Conservation (phyloP, 2,329 filamentous ascomycete genomes). For the Fusarium sp. region DNA sequence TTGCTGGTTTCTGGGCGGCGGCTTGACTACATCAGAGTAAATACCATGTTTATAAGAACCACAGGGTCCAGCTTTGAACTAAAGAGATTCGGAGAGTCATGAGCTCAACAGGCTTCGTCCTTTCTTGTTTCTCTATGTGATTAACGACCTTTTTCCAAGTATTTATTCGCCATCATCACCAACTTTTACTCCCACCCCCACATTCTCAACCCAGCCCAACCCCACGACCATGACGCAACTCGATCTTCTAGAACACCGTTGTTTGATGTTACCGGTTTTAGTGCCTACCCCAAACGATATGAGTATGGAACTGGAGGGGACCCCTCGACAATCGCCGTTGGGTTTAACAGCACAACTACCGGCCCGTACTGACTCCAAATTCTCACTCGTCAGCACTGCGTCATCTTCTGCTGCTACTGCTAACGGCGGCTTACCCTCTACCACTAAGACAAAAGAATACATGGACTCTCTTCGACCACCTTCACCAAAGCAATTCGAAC, state of each 20-base stretch:
- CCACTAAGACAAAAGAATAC: conserved; percentile 57
- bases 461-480: conserved; percentile 64
- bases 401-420: conserved; percentile 22
- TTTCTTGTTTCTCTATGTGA: neutral
- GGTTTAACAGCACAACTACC: conserved; percentile 3
- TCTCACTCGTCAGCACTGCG: conserved; percentile 33
- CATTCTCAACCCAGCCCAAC: conserved; percentile 6
- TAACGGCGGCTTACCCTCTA: conserved; percentile 13
- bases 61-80: conserved; percentile 1
- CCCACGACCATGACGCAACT: conserved; percentile 45
- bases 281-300: conserved; percentile 10
- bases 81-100: neutral
- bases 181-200: conserved; percentile 19
- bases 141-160: neutral
- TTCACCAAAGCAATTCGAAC: conserved; percentile 59
- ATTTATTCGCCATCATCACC: conserved; percentile 2
- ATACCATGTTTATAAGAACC: conserved; percentile 16
- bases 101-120: neutral
- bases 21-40: conserved; percentile 22
- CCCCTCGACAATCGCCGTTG: conserved; percentile 31
- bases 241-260: conserved; percentile 41
- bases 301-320: conserved; percentile 11
- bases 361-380: conserved; percentile 19
- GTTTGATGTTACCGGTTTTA: conserved; percentile 35
- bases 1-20: conserved; percentile 12